phyloP scores from a whole-genome alignment of 148 eudicot species.

The Cornus kousa region DNA sequence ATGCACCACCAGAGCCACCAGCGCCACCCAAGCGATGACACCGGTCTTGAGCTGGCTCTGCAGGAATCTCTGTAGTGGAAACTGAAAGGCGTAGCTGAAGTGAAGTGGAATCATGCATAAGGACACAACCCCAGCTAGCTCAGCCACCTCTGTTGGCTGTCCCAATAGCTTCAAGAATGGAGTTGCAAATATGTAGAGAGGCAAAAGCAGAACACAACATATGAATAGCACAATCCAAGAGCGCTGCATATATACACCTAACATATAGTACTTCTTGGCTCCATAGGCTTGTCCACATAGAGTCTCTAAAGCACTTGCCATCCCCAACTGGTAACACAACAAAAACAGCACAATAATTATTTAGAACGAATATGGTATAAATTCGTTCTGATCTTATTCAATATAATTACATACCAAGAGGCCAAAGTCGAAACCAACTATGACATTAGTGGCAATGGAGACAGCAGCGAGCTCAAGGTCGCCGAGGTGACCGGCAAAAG shows the following conservation, averaged over 20 bases:
- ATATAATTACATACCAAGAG: no score
- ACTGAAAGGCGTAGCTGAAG: slow-evolving; percentile 54
- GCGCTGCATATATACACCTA: slow-evolving; percentile 56
- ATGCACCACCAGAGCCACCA: slow-evolving; percentile 33
- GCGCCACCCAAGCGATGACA: slow-evolving; percentile 40
- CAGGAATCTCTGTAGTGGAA: slow-evolving; percentile 49
- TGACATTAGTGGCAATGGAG: no score
- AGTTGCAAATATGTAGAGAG: slow-evolving; percentile 35
- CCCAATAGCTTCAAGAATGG: slow-evolving; percentile 45
- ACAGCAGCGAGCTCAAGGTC: no score
- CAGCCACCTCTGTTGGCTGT: slow-evolving; percentile 42
- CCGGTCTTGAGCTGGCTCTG: slow-evolving; percentile 51
- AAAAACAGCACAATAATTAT: not conserved
- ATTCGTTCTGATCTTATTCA: no score
- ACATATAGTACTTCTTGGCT: slow-evolving; percentile 54
- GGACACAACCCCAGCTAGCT: slow-evolving; percentile 33
- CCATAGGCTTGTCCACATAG: slow-evolving; percentile 62
- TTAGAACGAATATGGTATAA: no score
- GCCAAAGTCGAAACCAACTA: no score
- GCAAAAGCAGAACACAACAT: slow-evolving; percentile 35
- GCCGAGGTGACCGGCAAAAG: no score
- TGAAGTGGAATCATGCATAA: slow-evolving; percentile 48
- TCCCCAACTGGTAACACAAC: slow-evolving; percentile 35
- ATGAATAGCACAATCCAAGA: slow-evolving; percentile 46
- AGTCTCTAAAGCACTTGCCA: slow-evolving; percentile 64